Evolutionary conservation across 768 basidiomycete species (phyloP).

Genomic region (Myochromella boudieri): DNA sequence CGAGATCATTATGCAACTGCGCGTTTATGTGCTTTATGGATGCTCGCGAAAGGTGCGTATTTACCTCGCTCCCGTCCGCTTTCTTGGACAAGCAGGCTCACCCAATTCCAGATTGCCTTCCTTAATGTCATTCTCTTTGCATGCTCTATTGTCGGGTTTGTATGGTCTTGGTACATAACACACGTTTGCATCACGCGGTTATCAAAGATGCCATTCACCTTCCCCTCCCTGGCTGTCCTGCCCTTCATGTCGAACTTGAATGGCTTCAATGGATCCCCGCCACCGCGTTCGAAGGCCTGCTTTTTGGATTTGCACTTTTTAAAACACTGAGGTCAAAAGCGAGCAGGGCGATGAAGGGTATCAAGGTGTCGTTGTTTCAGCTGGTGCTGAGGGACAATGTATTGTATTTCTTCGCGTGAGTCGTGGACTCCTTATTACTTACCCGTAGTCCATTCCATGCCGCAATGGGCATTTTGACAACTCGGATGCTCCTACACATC

Average conservation of each 20-base stretch:
- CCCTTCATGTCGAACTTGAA: constrained; percentile 13
- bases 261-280: constrained; percentile 17
- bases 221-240: constrained; percentile 28
- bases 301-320: constrained; percentile 39
- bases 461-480: constrained; percentile 44
- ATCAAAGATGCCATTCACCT: constrained; percentile 32
- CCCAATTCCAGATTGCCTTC: constrained; percentile 31
- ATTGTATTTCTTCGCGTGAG: constrained; percentile 43
- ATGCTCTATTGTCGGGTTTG: constrained; percentile 37
- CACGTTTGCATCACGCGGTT: constrained; percentile 29
- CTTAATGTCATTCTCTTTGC: constrained; percentile 39
- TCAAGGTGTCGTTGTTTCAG: constrained; percentile 28
- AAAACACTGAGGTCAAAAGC: constrained; percentile 29
- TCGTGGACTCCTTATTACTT: background rate
- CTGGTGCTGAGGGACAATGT: constrained; percentile 43
- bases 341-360: constrained; percentile 25
- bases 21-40: constrained; percentile 42
- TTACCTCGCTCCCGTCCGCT: background rate
- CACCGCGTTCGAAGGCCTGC: constrained; percentile 36
- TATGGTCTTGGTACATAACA: constrained; percentile 42
- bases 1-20: constrained; percentile 48
- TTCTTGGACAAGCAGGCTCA: background rate
- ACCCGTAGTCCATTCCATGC: constrained; percentile 43
- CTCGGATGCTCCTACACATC: constrained; percentile 45
- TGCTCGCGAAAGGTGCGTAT: constrained; percentile 37